Percentiles rank a stretch among this genome's conserved stretches.
phyloP scores from a whole-genome alignment of 345 rosid genomes.

The Lumnitzera racemosa region DNA sequence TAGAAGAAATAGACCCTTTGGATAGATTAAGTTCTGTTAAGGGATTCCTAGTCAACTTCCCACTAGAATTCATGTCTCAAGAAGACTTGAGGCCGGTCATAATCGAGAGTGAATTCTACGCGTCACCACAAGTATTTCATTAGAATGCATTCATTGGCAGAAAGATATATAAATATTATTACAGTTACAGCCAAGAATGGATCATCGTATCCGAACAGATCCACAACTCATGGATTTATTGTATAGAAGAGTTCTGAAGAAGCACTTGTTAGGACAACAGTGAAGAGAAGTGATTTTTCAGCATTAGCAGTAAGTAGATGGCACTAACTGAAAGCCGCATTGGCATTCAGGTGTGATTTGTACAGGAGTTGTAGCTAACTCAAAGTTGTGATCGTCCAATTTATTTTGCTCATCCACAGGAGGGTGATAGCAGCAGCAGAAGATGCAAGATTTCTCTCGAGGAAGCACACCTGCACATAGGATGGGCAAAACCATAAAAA shows the following conservation, averaged over 20 bases:
- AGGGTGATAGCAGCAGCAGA: no score
- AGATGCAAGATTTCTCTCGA: no score
- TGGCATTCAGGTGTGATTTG: not conserved
- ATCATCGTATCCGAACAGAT: no score
- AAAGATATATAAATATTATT: no score
- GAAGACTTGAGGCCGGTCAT: slow-evolving; percentile 76
- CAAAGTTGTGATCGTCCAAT: not conserved
- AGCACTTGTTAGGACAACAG: no score
- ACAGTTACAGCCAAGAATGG: no score
- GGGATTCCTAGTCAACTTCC: slow-evolving; percentile 78
- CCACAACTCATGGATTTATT: no score
- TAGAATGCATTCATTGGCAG: slow-evolving; percentile 4
- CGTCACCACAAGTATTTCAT: slow-evolving; percentile 75
- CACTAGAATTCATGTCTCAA: slow-evolving; percentile 72
- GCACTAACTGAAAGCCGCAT: slow-evolving; percentile 5
- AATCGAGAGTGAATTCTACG: slow-evolving; percentile 77
- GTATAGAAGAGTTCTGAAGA: no score
- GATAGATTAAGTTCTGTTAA: slow-evolving; percentile 41
- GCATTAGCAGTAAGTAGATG: not conserved
- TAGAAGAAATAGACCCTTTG: slow-evolving; percentile 26
- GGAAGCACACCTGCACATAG: no score
- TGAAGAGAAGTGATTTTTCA: not conserved
- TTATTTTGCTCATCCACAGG: no score
- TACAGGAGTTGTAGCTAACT: not conserved
- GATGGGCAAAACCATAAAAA: no score